Conservation (phyloP, 192 early-diverging fungal genomes). For the Spinellus fusiger region DNA sequence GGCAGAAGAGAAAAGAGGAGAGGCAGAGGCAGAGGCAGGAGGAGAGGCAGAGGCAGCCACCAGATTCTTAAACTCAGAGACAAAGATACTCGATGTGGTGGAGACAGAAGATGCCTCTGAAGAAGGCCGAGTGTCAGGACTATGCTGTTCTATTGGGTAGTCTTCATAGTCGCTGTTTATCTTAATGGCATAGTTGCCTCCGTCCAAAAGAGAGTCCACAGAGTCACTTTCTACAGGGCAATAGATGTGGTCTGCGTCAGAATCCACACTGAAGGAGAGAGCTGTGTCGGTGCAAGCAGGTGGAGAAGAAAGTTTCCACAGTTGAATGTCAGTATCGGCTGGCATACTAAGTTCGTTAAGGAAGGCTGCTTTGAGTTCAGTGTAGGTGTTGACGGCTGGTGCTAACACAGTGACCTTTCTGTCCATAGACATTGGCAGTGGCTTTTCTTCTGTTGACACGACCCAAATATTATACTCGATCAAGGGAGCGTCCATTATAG, state of each 20-base stretch:
- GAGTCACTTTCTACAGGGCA: neutral
- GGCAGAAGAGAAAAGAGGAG: neutral
- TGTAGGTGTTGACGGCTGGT: too few relatives aligned
- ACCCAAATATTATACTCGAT: too few relatives aligned
- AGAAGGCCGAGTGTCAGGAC: neutral
- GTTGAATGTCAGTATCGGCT: neutral
- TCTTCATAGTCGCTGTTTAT: neutral
- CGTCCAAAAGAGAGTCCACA: too few relatives aligned
- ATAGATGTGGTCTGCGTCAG: neutral
- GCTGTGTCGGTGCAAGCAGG: too few relatives aligned
- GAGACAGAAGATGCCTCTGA: slow-evolving; percentile 14
- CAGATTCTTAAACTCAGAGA: slow-evolving; percentile 5
- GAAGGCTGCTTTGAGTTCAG: too few relatives aligned
- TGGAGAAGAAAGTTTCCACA: neutral
- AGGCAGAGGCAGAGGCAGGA: neutral
- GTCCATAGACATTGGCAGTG: too few relatives aligned
- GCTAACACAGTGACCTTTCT: too few relatives aligned
- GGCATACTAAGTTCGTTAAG: neutral
- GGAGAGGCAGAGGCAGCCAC: neutral
- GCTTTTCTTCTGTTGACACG: too few relatives aligned
- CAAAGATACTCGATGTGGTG: slow-evolving; percentile 14
- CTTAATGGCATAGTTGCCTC: neutral
- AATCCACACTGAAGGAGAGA: too few relatives aligned
- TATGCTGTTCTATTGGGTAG: too few relatives aligned
- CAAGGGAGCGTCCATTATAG: too few relatives aligned